These are phyloP conservation scores for Starmera stellimalicola DNA, from an alignment of 1,139 yeast species.

Conservation along the genomic window DNA sequence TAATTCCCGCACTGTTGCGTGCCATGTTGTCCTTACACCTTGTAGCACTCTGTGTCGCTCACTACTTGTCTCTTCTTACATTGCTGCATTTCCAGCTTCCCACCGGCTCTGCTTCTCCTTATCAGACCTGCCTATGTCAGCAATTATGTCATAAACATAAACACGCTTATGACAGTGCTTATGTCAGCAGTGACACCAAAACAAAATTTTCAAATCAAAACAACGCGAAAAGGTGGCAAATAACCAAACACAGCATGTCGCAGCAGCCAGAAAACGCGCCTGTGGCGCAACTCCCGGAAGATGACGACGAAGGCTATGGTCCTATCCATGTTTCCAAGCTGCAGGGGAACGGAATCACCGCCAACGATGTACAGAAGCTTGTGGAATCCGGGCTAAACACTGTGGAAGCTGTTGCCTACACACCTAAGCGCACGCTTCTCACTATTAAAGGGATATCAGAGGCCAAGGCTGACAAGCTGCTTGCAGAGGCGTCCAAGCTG, in stretches of 20 bases:
- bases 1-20: too few relatives aligned
- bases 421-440: constrained; percentile 70
- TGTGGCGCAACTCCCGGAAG: constrained; percentile 17
- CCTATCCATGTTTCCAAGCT: constrained; percentile 32
- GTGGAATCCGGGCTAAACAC: constrained; percentile 82
- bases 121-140: too few relatives aligned
- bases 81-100: too few relatives aligned
- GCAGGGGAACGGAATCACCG: constrained; percentile 80
- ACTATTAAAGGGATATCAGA: constrained; percentile 90
- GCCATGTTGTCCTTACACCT: too few relatives aligned
- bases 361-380: constrained; percentile 70
- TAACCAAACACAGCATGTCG: not conserved
- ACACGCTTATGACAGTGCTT: too few relatives aligned
- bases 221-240: too few relatives aligned
- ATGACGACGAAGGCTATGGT: constrained; percentile 31
- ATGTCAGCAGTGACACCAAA: too few relatives aligned
- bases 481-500: constrained; percentile 72
- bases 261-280: not conserved
- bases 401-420: constrained; percentile 86
- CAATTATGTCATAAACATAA: too few relatives aligned
- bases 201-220: too few relatives aligned
- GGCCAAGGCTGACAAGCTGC: constrained; percentile 82
- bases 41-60: too few relatives aligned
- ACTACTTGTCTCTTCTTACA: too few relatives aligned
- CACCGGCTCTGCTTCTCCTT: too few relatives aligned